Base-by-base conservation (phyloP, 2,329 filamentous ascomycete genomes). In the Cordyceps sp. region DNA sequence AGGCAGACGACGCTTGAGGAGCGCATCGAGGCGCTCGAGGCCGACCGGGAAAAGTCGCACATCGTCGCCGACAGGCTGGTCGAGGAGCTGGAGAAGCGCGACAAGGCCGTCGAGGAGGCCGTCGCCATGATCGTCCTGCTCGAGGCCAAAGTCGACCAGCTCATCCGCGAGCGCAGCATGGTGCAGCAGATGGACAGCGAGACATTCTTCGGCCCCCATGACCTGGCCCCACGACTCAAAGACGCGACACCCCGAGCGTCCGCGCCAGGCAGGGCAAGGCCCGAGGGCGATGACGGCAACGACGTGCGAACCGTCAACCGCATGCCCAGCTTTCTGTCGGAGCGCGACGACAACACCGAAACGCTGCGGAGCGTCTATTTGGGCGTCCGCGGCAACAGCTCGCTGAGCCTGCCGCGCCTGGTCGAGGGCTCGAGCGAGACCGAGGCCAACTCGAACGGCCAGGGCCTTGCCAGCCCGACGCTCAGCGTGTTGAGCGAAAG, bases 61-160 rank as follows among this genome's bases (percentile, higher is more conserved):
- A 62, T 69, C 13, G 60, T 74, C 39, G 76, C 75, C 37, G 64
- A 71, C 14, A 59, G 62, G 37, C 53, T 82, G 22, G 44, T 73
- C 15, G 49, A 55, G 3, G 74, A 80, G 47, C 46, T 81, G 33
- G 71, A 78, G 39, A 73, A 73, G 52, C 62, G 76, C 14, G 78
- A 83, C 49, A 73, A 73, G 45, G 78, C 77, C 5, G 62, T 83
- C 2, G 70, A 75, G 38, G 76, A 83, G 44, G 78, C 78, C 4
- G 73, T 81, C 6, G 61, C 65, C 19, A 72, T 81, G 58, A 83
- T 83, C 39, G 66, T 78, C 31, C 58, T 59, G 17, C 54, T 81
- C 13, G 77, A 83, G 46, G 65, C 69, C 6, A 63, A 63, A 38
- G 50, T 76, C 2, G 66, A 72, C 20, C 58, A 63, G 34, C 50